These are phyloP conservation scores for Salix dunnii DNA, from an alignment of 345 rosid species.

Conservation along the genomic window DNA sequence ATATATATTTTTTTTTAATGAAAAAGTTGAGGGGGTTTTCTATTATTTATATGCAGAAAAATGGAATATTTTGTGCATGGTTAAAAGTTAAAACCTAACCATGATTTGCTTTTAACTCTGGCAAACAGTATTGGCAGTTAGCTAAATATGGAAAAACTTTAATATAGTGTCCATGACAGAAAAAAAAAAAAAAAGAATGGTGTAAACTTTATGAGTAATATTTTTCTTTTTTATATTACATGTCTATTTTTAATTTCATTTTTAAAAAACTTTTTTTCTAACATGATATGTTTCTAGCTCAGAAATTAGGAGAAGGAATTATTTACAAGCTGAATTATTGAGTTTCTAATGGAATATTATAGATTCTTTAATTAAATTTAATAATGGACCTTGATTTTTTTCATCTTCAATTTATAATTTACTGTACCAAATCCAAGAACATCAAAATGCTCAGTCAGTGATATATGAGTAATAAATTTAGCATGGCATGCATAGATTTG, in stretches of 20 bases:
- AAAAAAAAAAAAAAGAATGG: background rate
- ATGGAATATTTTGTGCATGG: background rate
- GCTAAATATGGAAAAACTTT: constrained; percentile 10
- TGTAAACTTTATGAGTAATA: background rate
- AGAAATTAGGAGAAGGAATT: background rate
- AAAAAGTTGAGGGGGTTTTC: constrained; percentile 6
- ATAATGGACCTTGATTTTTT: background rate
- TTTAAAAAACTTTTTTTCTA: background rate
- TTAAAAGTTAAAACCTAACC: constrained; percentile 18
- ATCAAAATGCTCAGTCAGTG: background rate
- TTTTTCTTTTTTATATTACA: background rate
- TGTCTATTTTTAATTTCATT: background rate
- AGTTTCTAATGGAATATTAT: background rate
- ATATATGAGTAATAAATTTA: background rate
- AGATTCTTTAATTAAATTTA: background rate
- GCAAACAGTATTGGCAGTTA: background rate
- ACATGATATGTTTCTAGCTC: background rate
- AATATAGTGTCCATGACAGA: background rate
- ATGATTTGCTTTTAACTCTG: constrained; percentile 24
- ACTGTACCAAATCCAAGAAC: background rate
- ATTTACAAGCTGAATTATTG: background rate
- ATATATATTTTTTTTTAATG: background rate
- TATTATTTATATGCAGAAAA: constrained; percentile 3
- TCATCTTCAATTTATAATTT: background rate
- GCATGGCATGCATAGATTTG: background rate